phyloP scores from a whole-genome alignment of 805 yeast species.

The Saturnispora silvae region DNA sequence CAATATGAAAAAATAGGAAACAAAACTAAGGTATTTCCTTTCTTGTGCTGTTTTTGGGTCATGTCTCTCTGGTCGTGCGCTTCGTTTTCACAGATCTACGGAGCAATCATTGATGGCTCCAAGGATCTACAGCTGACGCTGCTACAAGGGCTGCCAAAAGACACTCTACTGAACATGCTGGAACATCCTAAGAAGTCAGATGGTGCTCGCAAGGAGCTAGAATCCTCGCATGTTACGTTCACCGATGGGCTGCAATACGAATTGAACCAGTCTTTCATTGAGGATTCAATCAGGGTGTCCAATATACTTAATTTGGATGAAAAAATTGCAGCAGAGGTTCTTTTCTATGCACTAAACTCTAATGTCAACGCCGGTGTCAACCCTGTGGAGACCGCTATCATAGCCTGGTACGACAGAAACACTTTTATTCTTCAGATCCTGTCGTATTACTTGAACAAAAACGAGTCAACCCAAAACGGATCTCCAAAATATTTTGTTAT shows the following conservation, averaged over 20 bases:
- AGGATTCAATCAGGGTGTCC: conserved; percentile 45
- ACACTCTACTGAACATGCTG: conserved; percentile 32
- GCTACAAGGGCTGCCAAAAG: conserved; percentile 28
- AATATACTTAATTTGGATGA: conserved; percentile 73
- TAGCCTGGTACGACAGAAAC: conserved; percentile 57
- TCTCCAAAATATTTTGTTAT: neutral
- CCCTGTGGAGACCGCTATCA: conserved; percentile 51
- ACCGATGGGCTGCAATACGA: conserved; percentile 48
- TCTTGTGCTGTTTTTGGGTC: no score
- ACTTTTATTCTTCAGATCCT: conserved; percentile 65
- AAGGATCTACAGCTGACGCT: conserved; percentile 11
- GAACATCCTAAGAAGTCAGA: conserved; percentile 35
- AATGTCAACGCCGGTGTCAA: conserved; percentile 32
- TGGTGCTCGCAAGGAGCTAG: conserved; percentile 35
- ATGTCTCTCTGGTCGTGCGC: neutral
- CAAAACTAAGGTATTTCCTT: no score
- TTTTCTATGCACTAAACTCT: conserved; percentile 36
- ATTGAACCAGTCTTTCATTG: conserved; percentile 56
- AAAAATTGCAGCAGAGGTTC: conserved; percentile 57
- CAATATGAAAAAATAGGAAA: no score
- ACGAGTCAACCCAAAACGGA: conserved; percentile 5
- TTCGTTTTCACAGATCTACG: conserved; percentile 34
- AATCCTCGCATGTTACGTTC: conserved; percentile 38
- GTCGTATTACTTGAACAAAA: conserved; percentile 25
- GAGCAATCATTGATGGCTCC: conserved; percentile 30